Base-by-base conservation (phyloP, 2,329 filamentous ascomycete genomes). In the Trichoderma oligosporum region DNA sequence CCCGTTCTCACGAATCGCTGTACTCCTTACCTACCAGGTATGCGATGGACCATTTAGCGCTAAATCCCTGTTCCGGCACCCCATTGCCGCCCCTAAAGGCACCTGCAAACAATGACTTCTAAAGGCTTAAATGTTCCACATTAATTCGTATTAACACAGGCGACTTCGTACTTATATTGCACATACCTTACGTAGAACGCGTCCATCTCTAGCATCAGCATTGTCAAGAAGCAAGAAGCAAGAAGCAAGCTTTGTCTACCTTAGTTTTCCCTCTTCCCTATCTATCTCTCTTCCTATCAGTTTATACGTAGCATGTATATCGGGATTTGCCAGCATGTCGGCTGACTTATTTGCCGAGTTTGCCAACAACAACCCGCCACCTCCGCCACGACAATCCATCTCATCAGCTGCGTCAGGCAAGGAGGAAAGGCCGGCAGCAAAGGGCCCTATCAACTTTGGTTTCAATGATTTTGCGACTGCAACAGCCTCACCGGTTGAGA, bases 281-380 rank as follows among this genome's bases (percentile, higher is more conserved):
- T 9, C 7, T 25, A 20, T 33, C 11, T 29, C 31, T 20, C 31
- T n/a, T 22, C 24, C 38, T 31, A 1, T 12, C 16, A 22, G 31
- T 46, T n/a, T n/a, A 12, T 22, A 38, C 35, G 31, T 25, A 48
- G 47, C 24, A 56, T 55, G 47, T 36, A 18, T 56, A 22, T 53
- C 27, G 24, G 24, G 14, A 31, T 31, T 6, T 20, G 29, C 8
- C 59, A 67, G 33, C 60, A 87, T 86, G 83, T 87, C 84, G 63
- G 82, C 83, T 61, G 83, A 86, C 70, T 78, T 87, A 57, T 83
- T 86, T 66, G 83, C 82, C 56, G 81, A 83, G 62, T 85, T 76
- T 62, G 75, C 79, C 52, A 70, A 67, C 56, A 68, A 66, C 60
- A 61, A 69, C 58, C 65, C 73, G 27, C 64, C 65, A 46, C 62